Evolutionary conservation across 176 grass and related monocot genomes (phyloP).

Genomic region (Rhynchospora breviuscula): DNA sequence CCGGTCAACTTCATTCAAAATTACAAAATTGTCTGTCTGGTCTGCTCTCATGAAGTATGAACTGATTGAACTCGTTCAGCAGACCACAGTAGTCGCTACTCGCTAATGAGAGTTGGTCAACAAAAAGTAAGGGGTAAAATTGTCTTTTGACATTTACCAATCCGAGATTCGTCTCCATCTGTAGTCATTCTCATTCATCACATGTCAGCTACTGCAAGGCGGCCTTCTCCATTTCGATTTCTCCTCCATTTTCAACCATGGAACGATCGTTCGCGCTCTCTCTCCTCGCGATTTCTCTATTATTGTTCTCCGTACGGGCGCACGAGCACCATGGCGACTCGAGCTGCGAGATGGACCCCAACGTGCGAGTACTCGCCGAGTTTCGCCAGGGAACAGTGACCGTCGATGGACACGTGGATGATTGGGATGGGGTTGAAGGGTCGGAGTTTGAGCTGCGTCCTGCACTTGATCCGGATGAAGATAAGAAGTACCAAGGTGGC

Average conservation of each 20-base stretch:
- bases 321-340: conserved; percentile 79
- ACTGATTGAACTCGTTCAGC: not conserved
- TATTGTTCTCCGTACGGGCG: conserved; percentile 21
- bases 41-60: not conserved
- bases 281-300: conserved; percentile 12
- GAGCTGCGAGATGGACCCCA: conserved; percentile 43
- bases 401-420: conserved; percentile 61
- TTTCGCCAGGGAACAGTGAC: conserved; percentile 66
- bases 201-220: not conserved
- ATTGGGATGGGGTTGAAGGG: conserved; percentile 71
- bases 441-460: conserved; percentile 76
- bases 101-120: not conserved
- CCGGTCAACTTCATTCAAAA: conserved; percentile 10
- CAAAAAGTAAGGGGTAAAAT: not conserved
- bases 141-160: not conserved
- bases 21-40: not conserved
- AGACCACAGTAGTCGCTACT: not conserved
- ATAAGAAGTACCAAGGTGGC: conserved; percentile 72
- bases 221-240: not conserved
- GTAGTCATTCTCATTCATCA: not conserved
- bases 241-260: not conserved
- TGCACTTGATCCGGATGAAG: conserved; percentile 79
- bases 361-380: conserved; percentile 57
- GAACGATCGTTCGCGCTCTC: conserved; percentile 26
- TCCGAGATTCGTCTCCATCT: not conserved